Base-by-base conservation (phyloP, 1,284 basidiomycete species). In the Calocybe gambosa region DNA sequence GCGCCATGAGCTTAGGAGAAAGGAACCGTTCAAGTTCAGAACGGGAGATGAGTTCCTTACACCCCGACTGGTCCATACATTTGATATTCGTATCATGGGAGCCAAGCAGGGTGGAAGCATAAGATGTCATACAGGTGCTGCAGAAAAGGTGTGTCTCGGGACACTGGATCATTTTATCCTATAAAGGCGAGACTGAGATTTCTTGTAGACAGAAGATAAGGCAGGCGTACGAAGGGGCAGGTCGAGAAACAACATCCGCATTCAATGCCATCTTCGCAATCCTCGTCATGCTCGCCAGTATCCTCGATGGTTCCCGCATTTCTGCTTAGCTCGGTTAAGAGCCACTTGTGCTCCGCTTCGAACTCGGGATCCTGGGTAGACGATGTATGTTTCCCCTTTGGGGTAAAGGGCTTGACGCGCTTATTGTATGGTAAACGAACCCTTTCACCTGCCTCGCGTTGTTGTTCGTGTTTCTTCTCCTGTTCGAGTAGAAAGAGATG, bases 141-240 rank as follows among this genome's bases (percentile, higher is more conserved):
- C 86, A 89, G 63, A 89, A 89, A 3, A 85, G 69, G 59, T 89
- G 86, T 0, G 85, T 82, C 42, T 92, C 89, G 0, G 83, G 80
- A 55, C 92, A 93, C 63, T 93, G 87, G 2, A 88, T 73, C 80
- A 92, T 85, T 54, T 86, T 78, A 39, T 80, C 76, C 89, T 92
- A 56, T 18, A 46, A 3, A 16, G 26, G 10, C 25, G 16, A 38
- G 20, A 13, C 36, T 43, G 15, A 37, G 41, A 35, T 12, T 15
- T 28, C 13, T 23, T 34, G 8, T 28, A 13, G 35, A 28, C 28
- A 34, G n/a, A 4, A 28, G 0, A 4, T 12, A 31, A n/a, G 28
- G 5, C 35, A 37, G 29, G 54, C 88, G 53, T 61, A 90, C 88
- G 61, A 87, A 82, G 5, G 80, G 62, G 52, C 82, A 87, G 2